These are phyloP conservation scores for Rhynchospora breviuscula DNA, from an alignment of 176 grass and related monocot genomes.

Conservation along the genomic window DNA sequence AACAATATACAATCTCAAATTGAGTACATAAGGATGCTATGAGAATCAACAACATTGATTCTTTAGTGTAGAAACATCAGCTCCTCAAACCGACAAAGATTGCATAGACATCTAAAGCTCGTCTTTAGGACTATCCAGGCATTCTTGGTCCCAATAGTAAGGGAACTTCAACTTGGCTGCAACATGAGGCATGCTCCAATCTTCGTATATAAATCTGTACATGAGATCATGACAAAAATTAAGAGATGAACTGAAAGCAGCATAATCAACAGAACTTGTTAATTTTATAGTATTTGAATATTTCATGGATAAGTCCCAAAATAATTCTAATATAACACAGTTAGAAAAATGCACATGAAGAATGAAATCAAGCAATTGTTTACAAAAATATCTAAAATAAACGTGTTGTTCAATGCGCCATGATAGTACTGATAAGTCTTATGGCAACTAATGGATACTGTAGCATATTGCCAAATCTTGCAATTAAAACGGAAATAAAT, in stretches of 20 bases:
- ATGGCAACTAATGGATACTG: neutral
- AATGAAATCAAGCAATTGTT: neutral
- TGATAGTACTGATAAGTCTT: too few relatives aligned
- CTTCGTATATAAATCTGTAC: conserved; percentile 77
- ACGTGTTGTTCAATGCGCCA: neutral
- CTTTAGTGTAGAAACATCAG: neutral
- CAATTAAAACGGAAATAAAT: neutral
- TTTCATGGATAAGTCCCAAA: neutral
- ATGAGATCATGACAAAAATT: neutral
- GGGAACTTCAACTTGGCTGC: conserved; percentile 77
- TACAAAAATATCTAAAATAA: neutral
- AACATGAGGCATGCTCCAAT: conserved; percentile 69
- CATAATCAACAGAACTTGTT: neutral
- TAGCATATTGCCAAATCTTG: neutral
- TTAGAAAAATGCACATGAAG: neutral
- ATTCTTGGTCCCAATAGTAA: conserved; percentile 73
- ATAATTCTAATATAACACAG: neutral
- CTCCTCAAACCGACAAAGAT: neutral
- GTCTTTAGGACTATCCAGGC: conserved; percentile 55
- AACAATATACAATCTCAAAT: neutral
- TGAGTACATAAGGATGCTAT: neutral
- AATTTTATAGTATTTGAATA: neutral
- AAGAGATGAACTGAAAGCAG: neutral
- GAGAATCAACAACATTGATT: neutral
- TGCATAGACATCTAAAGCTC: conserved; percentile 47